Percentiles rank a stretch among this genome's conserved stretches.
Conservation (phyloP, 441 rosid genomes). For the Gossypium davidsonii region DNA sequence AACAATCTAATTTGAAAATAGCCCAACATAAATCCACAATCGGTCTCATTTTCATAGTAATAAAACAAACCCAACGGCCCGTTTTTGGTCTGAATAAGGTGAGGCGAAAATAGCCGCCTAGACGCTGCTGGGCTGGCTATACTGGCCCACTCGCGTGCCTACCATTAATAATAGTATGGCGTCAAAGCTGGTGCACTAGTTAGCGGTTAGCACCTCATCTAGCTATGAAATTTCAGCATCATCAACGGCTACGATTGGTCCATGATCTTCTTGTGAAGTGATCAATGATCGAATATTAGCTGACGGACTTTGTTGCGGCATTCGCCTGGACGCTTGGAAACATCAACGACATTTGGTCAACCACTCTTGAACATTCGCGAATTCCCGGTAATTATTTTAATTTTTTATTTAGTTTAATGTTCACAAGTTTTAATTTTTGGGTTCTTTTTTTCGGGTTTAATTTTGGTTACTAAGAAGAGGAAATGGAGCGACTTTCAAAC, state of each 20-base stretch:
- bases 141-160: background rate
- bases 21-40: background rate
- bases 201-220: background rate
- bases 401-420: background rate
- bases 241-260: slow-evolving; percentile 5
- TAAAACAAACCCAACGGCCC: background rate
- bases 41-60: background rate
- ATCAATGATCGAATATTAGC: background rate
- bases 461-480: background rate
- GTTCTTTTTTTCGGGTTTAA: background rate
- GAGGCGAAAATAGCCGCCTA: background rate
- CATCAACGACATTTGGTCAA: slow-evolving; percentile 12
- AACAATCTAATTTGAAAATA: background rate
- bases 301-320: background rate
- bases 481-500: background rate
- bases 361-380: slow-evolving; percentile 10
- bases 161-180: background rate
- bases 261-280: background rate
- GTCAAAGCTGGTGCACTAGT: slow-evolving; percentile 4
- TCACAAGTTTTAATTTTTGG: background rate
- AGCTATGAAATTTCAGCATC: background rate
- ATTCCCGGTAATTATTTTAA: slow-evolving; percentile 12
- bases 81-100: background rate
- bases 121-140: background rate
- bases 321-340: background rate